Conservation (phyloP, 2,329 filamentous ascomycete species). For the Aspergillus clavatus region DNA sequence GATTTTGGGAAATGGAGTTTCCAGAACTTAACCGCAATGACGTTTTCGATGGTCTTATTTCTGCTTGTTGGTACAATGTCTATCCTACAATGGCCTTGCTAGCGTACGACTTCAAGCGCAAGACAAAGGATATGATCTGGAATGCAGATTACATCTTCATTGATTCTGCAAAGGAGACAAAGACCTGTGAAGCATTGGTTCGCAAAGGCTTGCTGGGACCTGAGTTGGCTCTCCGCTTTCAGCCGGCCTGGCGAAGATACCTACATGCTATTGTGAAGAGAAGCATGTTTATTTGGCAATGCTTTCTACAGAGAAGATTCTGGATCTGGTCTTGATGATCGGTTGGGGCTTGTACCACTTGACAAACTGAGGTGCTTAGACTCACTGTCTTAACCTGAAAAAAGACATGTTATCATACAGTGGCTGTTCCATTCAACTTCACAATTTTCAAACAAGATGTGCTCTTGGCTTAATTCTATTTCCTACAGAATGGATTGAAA, state of each 20-base stretch:
- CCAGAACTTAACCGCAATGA: constrained; percentile 15
- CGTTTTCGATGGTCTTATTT: constrained; percentile 16
- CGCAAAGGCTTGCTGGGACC: constrained; percentile 11
- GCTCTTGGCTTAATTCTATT: no score
- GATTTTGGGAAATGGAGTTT: constrained; percentile 16
- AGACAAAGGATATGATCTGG: constrained; percentile 10
- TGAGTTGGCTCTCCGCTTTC: constrained; percentile 11
- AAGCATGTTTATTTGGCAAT: constrained; percentile 9
- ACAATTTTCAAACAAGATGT: no score
- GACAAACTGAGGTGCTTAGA: no score
- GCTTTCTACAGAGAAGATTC: constrained; percentile 7
- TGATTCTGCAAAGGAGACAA: constrained; percentile 11
- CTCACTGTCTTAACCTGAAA: no score
- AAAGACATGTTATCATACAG: no score
- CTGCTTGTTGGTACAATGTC: constrained; percentile 17
- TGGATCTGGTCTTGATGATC: constrained; percentile 4
- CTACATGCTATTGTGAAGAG: constrained; percentile 5
- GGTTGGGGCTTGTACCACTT: no score
- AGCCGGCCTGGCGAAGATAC: constrained; percentile 11
- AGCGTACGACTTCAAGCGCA: constrained; percentile 18
- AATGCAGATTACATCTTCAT: constrained; percentile 12
- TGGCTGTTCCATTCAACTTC: no score
- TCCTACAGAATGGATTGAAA: no score
- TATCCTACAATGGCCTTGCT: constrained; percentile 19
- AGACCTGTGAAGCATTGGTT: constrained; percentile 10